Base-by-base conservation (phyloP, 75 land plant species). In the Pseudotsuga menziesii region DNA sequence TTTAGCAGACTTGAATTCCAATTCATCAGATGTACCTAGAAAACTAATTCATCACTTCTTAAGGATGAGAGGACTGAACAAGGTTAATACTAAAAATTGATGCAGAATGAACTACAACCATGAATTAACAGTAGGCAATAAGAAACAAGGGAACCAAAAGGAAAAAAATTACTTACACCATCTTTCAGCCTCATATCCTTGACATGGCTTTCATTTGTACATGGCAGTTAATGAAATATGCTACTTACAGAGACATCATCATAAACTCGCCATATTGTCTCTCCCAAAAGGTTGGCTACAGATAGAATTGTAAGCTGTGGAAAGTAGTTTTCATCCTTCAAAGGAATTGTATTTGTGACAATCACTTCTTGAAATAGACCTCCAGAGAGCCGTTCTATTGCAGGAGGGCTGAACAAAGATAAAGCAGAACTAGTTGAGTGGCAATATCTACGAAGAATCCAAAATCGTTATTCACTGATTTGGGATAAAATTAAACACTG, bases 351-450 rank as follows among this genome's bases (percentile, higher is more conserved):
- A 58, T 86, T 86, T 48, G 88, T 86, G 15, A 86, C 73, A 27
- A 86, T 86, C 35, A 86, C 88, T 80, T 86, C 88, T 66, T 86
- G 86, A 63, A 86, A 86, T 27, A 86, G 74, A 23, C 88, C 88
- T 36, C 88, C 83, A 16, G 88, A 86, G 57, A 86, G 80, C 25
- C 83, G 74, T 80, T 86, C 83, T 58, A 86, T 78, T n/a, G 88
- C 88, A 52, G 88, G 88, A 5, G 88, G 88, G 36, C 88, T 86
- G 86, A 55, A 63, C 35, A 35, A 66, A 44, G n/a, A 44, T 69
- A 14, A 41, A 69, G 41, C 25, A 69, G 35, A 41, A 69, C 52
- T 69, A 41, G 52, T 69, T 41, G 62, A 60, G 15, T 61, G 7
- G n/a, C 23, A 59, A 74, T 58, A 7, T 20, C 29, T 15, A 74